Evolutionary conservation across 352 stramenopile species (phyloP), one percentile per base, ranked within the genome.

Genomic region (Pythium scleroteichum): DNA sequence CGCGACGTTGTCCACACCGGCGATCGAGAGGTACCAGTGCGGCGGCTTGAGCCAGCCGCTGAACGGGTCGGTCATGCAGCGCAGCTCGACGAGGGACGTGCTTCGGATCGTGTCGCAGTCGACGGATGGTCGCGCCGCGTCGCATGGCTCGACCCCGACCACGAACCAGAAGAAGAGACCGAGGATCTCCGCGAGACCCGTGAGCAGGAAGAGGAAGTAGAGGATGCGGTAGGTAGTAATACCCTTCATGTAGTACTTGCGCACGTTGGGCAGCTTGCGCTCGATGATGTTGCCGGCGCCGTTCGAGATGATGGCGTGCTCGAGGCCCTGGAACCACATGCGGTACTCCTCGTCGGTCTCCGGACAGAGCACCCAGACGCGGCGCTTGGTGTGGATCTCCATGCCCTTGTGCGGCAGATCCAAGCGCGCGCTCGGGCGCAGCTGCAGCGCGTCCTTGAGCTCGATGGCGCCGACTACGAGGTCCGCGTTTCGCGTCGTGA

Each of bases 221-320:
- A 95, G 71, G 16, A 83, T 46, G 57, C 83, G 85, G 68, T 95
- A 95, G 32, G 80, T 90, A 5, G 72, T 66, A 56, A 89, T 92
- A 56, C 85, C 85, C 75, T 95, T 95, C 83, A 95, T 93, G 57
- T 89, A 79, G 74, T 95, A 95, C 79, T 95, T 95, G 57, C 85
- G 83, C 22, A 95, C 85, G 65, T 95, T 95, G 12, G 85, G 85
- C 27, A 95, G 72, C 71, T 90, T 92, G 44, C 85, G 83, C 55
- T 95, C 85, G 46, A 95, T 93, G 50, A 93, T 92, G 67, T 95
- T 95, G 50, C 85, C 82, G 10, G 83, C 81, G 9, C 85, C 85
- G 56, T 82, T 88, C 22, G 82, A 65, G 45, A 95, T 85, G 48
- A 95, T 95, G 29, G 80, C 81, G 40, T 74, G 64, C 63, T 95